Evolutionary conservation across 495 filamentous ascomycete genomes (phyloP), one percentile per base, ranked within the genome.

Genomic region (Penicillium malachiteum): DNA sequence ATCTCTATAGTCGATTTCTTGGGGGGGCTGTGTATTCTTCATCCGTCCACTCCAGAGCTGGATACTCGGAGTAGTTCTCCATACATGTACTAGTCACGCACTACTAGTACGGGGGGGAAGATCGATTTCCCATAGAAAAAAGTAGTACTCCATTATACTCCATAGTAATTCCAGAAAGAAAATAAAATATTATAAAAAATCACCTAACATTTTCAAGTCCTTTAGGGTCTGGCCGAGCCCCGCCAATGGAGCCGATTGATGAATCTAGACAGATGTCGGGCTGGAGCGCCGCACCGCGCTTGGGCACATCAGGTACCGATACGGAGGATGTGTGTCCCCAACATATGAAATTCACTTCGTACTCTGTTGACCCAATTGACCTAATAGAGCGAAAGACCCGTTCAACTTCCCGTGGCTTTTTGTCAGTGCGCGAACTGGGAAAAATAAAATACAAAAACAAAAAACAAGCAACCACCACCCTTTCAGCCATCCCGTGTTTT

Each of bases 401-500:
- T 48, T 52, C 21, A 26, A 26, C 21, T 26, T 30, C n/a, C 18
- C 33, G 34, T 51, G 34, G 21, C 34, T 51, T 39, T 50, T 17
- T 10, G 50, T 50, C 50, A 35, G 45, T 46, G 48, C 55, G 16
- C 34, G 50, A 55, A 53, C 50, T 43, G 48, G 33, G 26, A 34
- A 54, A 57, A 65, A 59, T 31, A 59, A 55, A 1, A 26, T 2
- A 26, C 4, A 1, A 26, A 26, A 65, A 59, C 39, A 59, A 55
- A n/a, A n/a, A n/a, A n/a, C n/a, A n/a, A n/a, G n/a, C n/a, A n/a
- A n/a, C 38, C 40, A 41, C 49, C 48, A 38, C 63, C 49, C 50
- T 54, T 62, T 66, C 42, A 39, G 50, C 45, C 52, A 65, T 57
- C 57, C 64, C 60, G 57, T 61, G 64, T 63, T 26, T 26, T 26